Evolutionary conservation across 1,284 basidiomycete genomes (phyloP), one percentile per base, ranked within the genome.

Genomic region (Cryptococcus jaspeensis): DNA sequence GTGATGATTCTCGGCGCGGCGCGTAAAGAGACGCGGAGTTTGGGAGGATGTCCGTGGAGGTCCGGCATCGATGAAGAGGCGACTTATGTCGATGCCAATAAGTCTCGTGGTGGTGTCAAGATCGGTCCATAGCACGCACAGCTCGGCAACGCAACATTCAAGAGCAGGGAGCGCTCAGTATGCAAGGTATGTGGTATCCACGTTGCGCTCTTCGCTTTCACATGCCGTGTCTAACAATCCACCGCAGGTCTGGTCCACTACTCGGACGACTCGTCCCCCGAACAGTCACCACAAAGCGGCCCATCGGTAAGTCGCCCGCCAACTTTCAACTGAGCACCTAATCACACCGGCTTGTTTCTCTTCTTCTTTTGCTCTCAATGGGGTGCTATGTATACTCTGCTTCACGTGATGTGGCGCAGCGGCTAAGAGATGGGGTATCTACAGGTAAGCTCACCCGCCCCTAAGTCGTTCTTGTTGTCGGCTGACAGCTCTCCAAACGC

Each of bases 281-380:
- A 56, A 39, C 38, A 45, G 28, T 48, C 53, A 35, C 45, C 36
- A 39, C 45, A 37, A 32, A 45, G 59, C 60, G 61, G 56, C n/a
- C 63, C 59, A 48, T 64, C 65, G 56, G 67, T 67, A 55, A 67
- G 62, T 67, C 56, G 37, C 47, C 39, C 15, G 20, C 35, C 35
- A 37, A 5, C 16, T 32, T 5, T 16, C n/a, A 18, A 38, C 38
- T 18, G 60, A 52, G 53, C 52, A 47, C 51, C 59, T 60, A 58
- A 69, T 71, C 67, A 70, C 68, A 53, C 65, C 59, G 63, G 61
- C 63, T 62, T 58, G 56, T 43, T 52, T 57, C 46, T 45, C 39
- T 55, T 42, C 32, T 47, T 39, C 39, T 36, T 47, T 22, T 49
- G 18, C 18, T 35, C 37, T 43, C 18, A 40, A 23, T 22, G 32